Base-by-base conservation (phyloP, 129 eudicot genomes). In the Erigeron canadensis region DNA sequence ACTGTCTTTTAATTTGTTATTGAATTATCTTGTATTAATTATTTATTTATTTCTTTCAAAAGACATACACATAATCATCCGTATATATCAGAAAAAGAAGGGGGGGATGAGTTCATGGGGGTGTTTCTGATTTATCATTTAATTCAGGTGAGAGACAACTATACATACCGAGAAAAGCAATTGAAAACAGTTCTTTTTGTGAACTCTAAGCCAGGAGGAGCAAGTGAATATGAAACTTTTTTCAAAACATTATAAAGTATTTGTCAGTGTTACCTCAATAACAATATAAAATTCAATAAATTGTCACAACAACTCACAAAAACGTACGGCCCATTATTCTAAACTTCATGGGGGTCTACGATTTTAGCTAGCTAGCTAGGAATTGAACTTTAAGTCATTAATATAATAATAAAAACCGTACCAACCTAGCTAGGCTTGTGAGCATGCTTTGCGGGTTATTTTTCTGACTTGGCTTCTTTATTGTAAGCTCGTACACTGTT, bases 391-490 rank as follows among this genome's bases (percentile, higher is more conserved):
- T 44, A 54, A 41, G 72, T 44, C 3, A 67, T 3, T 28, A 28
- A 3, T 28, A 28, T 28, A 28, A 28, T 28, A 10, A 13, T 5
- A 59, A 70, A 65, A 54, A 51, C 2, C 41, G 60, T 59, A 58
- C n/a, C 2, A 68, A 58, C 15, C 39, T 28, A 41, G 61, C 69
- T 62, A 55, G 56, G 70, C 48, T 65, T 65, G 12, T 53, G 77
- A 75, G 80, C 80, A 77, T 75, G 73, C 41, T 80, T 69, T 80
- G 57, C 77, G 84, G 84, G 84, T 63, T 74, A 69, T 64, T 54
- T 57, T 23, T 22, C 63, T 45, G 39, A 66, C 50, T 55, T 74
- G 23, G 3, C 39, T 21, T 45, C 44, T 56, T 67, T 42, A 21
- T 57, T 45, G 28, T 10, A 53, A 34, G 46, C 4, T 72, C 84